These are phyloP conservation scores for Tephrocybe rancida DNA, from an alignment of 768 basidiomycete genomes.

Conservation along the genomic window DNA sequence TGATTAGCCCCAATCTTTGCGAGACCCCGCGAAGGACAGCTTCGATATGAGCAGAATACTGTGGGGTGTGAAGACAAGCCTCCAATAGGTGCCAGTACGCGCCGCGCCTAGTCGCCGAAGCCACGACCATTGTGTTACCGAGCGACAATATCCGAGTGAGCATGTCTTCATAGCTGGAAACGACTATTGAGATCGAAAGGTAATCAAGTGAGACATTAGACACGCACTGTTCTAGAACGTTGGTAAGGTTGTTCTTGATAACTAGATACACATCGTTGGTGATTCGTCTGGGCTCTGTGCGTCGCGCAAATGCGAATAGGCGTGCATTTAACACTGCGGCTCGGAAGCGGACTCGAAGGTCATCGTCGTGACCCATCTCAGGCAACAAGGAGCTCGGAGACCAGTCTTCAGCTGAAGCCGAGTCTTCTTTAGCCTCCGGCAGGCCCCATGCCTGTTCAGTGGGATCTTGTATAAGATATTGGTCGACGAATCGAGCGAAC, in stretches of 20 bases:
- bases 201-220: neutral
- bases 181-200: constrained; percentile 4
- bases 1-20: constrained; percentile 62
- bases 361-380: constrained; percentile 61
- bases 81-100: constrained; percentile 91
- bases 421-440: constrained; percentile 31
- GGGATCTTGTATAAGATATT: constrained; percentile 64
- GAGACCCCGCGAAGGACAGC: constrained; percentile 65
- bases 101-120: constrained; percentile 74
- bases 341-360: constrained; percentile 85
- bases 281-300: constrained; percentile 21
- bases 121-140: constrained; percentile 79
- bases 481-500: constrained; percentile 65
- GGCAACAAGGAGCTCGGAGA: constrained; percentile 51
- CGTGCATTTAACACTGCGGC: constrained; percentile 61
- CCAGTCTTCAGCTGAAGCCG: constrained; percentile 23
- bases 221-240: constrained; percentile 53
- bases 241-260: constrained; percentile 47
- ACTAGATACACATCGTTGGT: constrained; percentile 45
- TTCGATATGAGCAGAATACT: constrained; percentile 43
- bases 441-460: constrained; percentile 49
- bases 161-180: constrained; percentile 69
- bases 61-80: constrained; percentile 45
- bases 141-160: constrained; percentile 71
- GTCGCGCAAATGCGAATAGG: constrained; percentile 54